phyloP scores from a whole-genome alignment of 2,329 filamentous ascomycete species.

The Capronia epimyces region DNA sequence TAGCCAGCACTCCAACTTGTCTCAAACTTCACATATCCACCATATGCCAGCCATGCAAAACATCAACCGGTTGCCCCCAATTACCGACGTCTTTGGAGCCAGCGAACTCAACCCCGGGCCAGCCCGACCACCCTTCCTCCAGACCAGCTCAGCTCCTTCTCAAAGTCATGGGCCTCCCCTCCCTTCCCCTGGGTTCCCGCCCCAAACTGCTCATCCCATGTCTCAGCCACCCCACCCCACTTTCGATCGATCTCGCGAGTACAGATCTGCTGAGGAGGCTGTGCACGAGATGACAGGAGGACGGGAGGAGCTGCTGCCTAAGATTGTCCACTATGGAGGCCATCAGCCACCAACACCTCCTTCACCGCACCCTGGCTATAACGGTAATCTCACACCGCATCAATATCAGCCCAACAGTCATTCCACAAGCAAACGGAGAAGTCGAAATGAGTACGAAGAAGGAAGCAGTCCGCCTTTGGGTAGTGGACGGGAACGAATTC shows the following conservation, averaged over 20 bases:
- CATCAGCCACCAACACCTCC: slow-evolving; percentile 91
- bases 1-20: slow-evolving; percentile 76
- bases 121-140: slow-evolving; percentile 59
- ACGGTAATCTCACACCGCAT: slow-evolving; percentile 38
- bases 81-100: slow-evolving; percentile 84
- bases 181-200: slow-evolving; percentile 70
- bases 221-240: slow-evolving; percentile 51
- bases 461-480: slow-evolving; percentile 83
- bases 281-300: slow-evolving; percentile 85
- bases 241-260: slow-evolving; percentile 67
- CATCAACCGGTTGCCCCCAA: slow-evolving; percentile 83
- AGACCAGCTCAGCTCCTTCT: slow-evolving; percentile 55
- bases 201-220: slow-evolving; percentile 34
- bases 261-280: slow-evolving; percentile 91
- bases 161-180: slow-evolving; percentile 46
- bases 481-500: slow-evolving; percentile 56
- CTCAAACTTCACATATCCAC: slow-evolving; percentile 82
- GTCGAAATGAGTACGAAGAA: slow-evolving; percentile 80
- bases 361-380: slow-evolving; percentile 55
- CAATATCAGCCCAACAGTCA: slow-evolving; percentile 37
- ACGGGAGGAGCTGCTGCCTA: slow-evolving; percentile 85
- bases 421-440: slow-evolving; percentile 57
- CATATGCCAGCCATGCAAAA: slow-evolving; percentile 84
- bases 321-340: slow-evolving; percentile 90
- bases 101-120: slow-evolving; percentile 62